Evolutionary conservation across 495 filamentous ascomycete species (phyloP), one percentile per base, ranked within the genome.

Genomic region (Umbilicaria muhlenbergii): DNA sequence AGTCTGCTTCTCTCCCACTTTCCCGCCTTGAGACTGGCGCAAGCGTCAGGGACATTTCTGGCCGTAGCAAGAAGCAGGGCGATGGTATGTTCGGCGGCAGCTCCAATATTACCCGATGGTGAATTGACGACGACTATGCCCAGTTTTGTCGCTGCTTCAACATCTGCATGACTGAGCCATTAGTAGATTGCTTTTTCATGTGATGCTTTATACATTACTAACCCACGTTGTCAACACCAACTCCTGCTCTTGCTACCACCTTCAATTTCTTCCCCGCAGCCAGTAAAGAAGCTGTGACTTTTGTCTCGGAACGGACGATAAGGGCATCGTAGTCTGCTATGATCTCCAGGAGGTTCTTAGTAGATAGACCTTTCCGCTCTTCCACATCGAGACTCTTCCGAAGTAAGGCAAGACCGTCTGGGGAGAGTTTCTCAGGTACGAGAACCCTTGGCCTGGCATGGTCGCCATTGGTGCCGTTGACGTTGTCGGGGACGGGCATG

Each of bases 211-310:
- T 32, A 14, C 12, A 5, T 13, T 18, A 50, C 56, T 45, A 39
- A 61, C 59, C 58, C 39, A 85, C 78, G 65, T 85, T 85, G 57
- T 85, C 80, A 11, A 85, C 80, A 5, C 80, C 80, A 1, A 85
- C 80, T 8, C 80, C 80, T 15, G 80, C 80, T 39, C 80, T 63
- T 10, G 80, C 80, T n/a, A 85, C 78, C 3, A 83, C 80, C 51
- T 77, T 74, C 6, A 85, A 60, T 37, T 67, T 74, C 41, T 63
- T 65, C 4, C 66, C 78, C 5, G 77, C 77, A 5, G 55, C 52
- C 5, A 85, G 67, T 0, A 83, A 59, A 13, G 56, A 55, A 1
- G 75, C 67, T 0, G 75, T 81, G 28, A 83, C 78, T 51, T 81
- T 77, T 11, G 79, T 83, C 54, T 85, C 79, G 35, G 77, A 81